Evolutionary conservation across 805 yeast species (phyloP).

Genomic region (Sugiyamaella chiloensis): DNA sequence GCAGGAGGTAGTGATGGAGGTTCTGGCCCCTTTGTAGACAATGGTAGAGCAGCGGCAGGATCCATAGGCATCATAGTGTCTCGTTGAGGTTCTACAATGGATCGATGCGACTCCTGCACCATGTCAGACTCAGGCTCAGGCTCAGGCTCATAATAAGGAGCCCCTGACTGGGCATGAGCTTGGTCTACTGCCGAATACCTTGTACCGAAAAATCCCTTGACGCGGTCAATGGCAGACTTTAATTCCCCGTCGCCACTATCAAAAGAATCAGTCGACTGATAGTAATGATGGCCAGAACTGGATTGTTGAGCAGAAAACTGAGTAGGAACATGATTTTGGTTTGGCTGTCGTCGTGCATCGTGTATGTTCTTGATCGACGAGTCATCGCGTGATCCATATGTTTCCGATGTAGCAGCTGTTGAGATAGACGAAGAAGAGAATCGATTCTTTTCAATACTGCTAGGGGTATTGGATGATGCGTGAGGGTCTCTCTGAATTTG

Average conservation of each 20-base stretch:
- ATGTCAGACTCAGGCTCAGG: background rate
- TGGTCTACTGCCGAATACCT: background rate
- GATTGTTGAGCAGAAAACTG: background rate
- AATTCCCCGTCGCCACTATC: background rate
- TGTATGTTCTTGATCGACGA: background rate
- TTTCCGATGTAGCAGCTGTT: constrained; percentile 1
- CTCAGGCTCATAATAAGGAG: background rate
- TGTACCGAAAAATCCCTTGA: background rate
- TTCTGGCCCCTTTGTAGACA: background rate
- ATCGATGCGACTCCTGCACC: background rate
- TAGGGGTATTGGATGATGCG: constrained; percentile 6
- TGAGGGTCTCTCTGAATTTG: background rate
- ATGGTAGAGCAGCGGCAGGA: background rate
- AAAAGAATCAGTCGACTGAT: background rate
- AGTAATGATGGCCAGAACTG: background rate
- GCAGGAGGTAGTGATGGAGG: constrained; percentile 4
- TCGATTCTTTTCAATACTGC: constrained; percentile 1
- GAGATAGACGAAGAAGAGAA: constrained; percentile 4
- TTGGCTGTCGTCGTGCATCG: background rate
- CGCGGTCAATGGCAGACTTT: background rate
- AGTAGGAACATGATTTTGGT: background rate
- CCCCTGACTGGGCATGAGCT: background rate
- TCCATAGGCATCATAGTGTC: background rate
- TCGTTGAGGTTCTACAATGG: background rate
- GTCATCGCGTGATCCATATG: constrained; percentile 2